phyloP scores from a whole-genome alignment of 2,329 filamentous ascomycete genomes.

The Beauveria sp. region DNA sequence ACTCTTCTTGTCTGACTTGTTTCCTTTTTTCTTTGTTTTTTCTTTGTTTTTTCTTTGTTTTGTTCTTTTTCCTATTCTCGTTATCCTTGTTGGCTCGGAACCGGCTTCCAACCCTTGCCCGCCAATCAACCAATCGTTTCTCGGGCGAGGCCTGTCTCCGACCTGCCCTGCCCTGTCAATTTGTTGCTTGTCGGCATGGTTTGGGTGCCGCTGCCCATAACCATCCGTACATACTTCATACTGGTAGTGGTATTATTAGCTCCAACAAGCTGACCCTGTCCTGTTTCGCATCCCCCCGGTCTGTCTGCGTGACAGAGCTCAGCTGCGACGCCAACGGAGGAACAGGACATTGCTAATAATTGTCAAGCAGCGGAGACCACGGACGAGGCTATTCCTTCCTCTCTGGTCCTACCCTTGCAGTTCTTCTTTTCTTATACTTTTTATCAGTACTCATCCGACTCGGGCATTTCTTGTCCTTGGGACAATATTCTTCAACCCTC shows the following conservation, averaged over 20 bases:
- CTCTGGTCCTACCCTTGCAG: no score
- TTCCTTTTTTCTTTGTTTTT: no score
- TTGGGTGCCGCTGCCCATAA: no score
- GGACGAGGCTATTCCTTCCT: neutral
- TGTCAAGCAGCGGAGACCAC: neutral
- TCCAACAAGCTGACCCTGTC: neutral
- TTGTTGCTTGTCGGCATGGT: no score
- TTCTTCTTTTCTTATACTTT: no score
- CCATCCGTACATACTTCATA: neutral
- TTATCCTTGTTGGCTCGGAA: neutral
- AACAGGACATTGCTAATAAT: neutral
- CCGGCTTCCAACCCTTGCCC: neutral
- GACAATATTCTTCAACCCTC: no score
- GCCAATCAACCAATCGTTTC: neutral
- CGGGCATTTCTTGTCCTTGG: no score
- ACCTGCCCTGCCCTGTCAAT: no score
- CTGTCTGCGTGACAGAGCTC: neutral
- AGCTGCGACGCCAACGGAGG: neutral
- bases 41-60: neutral
- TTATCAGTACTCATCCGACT: no score
- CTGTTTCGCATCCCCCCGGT: neutral
- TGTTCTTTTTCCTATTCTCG: neutral
- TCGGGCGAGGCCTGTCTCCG: neutral
- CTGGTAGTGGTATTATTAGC: neutral
- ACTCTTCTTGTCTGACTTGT: no score